Evolutionary conservation across 768 basidiomycete genomes (phyloP), one percentile per base, ranked within the genome.

Genomic region (Mycena epipterygia): DNA sequence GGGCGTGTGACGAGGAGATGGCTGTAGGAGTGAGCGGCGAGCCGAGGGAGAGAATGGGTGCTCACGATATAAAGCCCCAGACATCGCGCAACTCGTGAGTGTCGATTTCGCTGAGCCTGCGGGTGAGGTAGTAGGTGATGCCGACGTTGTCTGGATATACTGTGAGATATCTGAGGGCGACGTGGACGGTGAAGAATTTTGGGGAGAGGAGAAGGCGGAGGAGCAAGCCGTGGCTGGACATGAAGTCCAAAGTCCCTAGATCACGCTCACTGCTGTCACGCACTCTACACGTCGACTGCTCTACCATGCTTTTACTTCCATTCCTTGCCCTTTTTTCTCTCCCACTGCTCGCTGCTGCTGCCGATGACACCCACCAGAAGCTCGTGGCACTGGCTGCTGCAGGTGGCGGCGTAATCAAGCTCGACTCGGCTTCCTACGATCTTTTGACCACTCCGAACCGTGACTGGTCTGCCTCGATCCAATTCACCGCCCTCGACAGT

Each of bases 1-100:
- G 97, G 96, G 64, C 94, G 90, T 5, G 97, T 98, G 60, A 99
- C 90, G 66, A 98, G 90, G 41, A 99, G 90, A 84, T 99, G 96
- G 80, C 97, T 99, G 77, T 21, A 49, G 64, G 30, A 64, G 44
- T 39, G 37, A 55, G 51, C 32, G 66, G 53, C 68, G 69, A 74
- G 69, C 64, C 64, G 65, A 67, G 23, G 46, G 60, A 71, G 57
- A 21, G 52, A 73, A 37, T 48, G 55, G 29, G 70, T 35, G 76
- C 80, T 81, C 77, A 95, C 94, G 93, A 95, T 81, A 96, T 86
- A 80, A 96, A 95, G 27, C 94, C 93, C 95, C 95, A 96, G 70
- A 94, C 92, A 78, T 95, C 94, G 69, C 89, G 87, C 57, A 96
- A 84, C 68, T 96, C 93, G 48, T 88, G 84, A 23, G 87, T 87